Conservation (phyloP, 257 asterid species). For the Salvia hispanica region DNA sequence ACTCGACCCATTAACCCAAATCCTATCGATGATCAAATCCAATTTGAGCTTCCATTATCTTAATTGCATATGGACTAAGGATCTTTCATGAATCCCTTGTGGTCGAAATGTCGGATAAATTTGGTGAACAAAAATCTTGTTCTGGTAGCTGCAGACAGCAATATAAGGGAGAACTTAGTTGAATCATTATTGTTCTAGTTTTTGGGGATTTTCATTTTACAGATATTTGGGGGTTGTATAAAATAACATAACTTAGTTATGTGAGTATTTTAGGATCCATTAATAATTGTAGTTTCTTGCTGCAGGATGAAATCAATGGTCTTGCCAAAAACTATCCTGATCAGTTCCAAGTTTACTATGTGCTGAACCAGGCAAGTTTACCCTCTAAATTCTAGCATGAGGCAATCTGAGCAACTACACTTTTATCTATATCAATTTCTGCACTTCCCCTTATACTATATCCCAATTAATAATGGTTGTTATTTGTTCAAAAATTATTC, state of each 20-base stretch:
- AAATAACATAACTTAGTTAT: neutral
- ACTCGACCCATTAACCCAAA: too few species aligned
- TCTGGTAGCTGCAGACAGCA: neutral
- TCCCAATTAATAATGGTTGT: conserved; percentile 3
- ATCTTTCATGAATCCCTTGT: neutral
- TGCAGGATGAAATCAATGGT: conserved; percentile 77
- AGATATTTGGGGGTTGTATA: neutral
- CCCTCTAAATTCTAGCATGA: conserved; percentile 1
- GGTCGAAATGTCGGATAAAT: conserved; percentile 7
- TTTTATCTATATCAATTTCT: neutral
- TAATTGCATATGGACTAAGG: conserved; percentile 17
- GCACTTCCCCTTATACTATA: neutral
- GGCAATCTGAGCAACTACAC: neutral
- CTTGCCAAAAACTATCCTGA: conserved; percentile 59
- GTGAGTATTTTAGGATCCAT: conserved; percentile 5
- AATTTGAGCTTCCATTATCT: neutral
- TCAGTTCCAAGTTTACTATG: conserved; percentile 70
- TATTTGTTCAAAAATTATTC: conserved; percentile 17
- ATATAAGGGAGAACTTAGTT: conserved; percentile 2
- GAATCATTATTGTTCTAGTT: conserved; percentile 3
- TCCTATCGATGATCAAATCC: too few species aligned
- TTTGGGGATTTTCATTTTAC: neutral
- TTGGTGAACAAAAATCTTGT: conserved; percentile 2
- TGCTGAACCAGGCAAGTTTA: conserved; percentile 72
- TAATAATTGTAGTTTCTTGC: conserved; percentile 17